Evolutionary conservation across 345 rosid genomes (phyloP), one percentile per base, ranked within the genome.

Genomic region (Camelina hispida): DNA sequence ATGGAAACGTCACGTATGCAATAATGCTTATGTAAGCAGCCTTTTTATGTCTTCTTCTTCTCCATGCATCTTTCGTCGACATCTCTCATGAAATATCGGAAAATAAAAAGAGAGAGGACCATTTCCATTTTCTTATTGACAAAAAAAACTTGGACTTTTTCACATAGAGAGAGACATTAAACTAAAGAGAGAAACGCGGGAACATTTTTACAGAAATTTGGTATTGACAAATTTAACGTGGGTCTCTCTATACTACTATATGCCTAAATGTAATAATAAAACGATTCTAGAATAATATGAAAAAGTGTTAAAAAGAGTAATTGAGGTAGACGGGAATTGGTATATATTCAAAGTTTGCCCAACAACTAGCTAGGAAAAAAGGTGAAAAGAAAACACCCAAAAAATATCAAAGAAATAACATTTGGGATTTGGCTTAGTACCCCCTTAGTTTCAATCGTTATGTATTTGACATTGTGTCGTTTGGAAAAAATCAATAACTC

Each of bases 271-370:
- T 10, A 15, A 4, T 46, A 5, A 6, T 14, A 4, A 50, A 75
- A 61, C 1, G 32, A 58, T 25, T 58, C 42, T 47, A 13, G 35
- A 74, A 16, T 25, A 16, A n/a, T 16, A 7, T 44, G 11, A 11
- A 5, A n/a, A 59, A 0, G 6, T 9, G 5, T 3, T 3, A 51
- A 57, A 18, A 50, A 11, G 34, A 60, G 71, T 47, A 25, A 57
- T 12, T 23, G 80, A 71, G 28, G 35, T 35, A 46, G 54, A 70
- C 55, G 67, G 76, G 72, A 30, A 64, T 48, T 22, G 68, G 67
- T 71, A 17, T 20, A 64, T 48, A 71, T 63, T 77, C 76, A 77
- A 55, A 77, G 76, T 71, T 71, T 76, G 75, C 59, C 75, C 75
- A 62, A 53, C 79, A 44, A 69, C 79, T 62, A 61, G 12, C 79